Percentiles rank a stretch among this genome's conserved stretches.
Evolutionary conservation across 1,284 basidiomycete species (phyloP).

Genomic region (Marasmius tenuissimus): DNA sequence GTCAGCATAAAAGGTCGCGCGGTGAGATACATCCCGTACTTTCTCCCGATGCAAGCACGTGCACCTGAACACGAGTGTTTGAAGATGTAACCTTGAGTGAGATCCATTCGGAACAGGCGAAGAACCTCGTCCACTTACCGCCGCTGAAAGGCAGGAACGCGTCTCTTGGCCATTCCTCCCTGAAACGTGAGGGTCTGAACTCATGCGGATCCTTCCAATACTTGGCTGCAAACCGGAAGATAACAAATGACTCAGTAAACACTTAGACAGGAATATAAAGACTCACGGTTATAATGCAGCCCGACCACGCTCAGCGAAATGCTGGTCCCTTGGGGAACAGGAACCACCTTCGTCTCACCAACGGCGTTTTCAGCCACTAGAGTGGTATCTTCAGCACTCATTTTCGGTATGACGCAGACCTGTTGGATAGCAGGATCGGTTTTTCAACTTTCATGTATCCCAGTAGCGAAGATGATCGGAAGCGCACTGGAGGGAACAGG

Average conservation of each 20-base stretch:
- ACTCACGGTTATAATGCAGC: conserved; percentile 47
- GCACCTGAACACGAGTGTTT: conserved; percentile 25
- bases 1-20: conserved; percentile 7
- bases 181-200: conserved; percentile 52
- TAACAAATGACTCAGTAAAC: background rate
- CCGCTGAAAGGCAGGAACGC: conserved; percentile 55
- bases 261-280: background rate
- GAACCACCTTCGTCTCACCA: conserved; percentile 38
- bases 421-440: conserved; percentile 23
- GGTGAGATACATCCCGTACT: conserved; percentile 29
- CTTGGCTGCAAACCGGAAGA: conserved; percentile 31
- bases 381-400: conserved; percentile 43
- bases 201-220: conserved; percentile 52
- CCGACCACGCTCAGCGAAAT: conserved; percentile 42
- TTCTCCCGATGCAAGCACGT: conserved; percentile 53
- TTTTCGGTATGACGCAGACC: conserved; percentile 49
- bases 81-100: background rate
- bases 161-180: conserved; percentile 48
- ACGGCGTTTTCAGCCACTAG: conserved; percentile 33
- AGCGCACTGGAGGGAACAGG: conserved; percentile 54
- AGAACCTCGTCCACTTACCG: conserved; percentile 30
- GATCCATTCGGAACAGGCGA: background rate
- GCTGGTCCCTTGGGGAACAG: conserved; percentile 43
- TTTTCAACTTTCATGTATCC: background rate
- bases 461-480: background rate